Base-by-base conservation (phyloP, 805 yeast species). In the Clavispora fructus region DNA sequence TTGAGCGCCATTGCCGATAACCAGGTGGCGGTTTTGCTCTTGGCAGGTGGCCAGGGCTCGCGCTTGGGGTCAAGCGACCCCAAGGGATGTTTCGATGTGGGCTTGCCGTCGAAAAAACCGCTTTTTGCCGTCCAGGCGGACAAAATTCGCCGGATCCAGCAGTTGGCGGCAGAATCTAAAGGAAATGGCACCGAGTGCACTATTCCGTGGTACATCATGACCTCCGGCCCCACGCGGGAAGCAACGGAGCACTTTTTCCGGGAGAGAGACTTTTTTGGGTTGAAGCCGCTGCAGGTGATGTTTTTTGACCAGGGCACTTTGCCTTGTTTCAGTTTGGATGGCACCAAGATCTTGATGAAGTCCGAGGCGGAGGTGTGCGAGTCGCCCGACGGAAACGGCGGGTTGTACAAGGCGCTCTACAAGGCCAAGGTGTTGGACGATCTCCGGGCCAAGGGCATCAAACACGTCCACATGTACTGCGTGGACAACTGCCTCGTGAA, bases 21-120 rank as follows among this genome's bases (percentile, higher is more conserved):
- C 52, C 79, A 85, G 58, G 98, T 92, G 23, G 99, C 89, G 30
- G 92, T 94, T 6, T 74, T 94, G 38, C 73, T 94, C 43, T 85
- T 94, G 87, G 97, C 99, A 11, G 99, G 99, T 46, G 99, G 99
- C 42, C 99, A 94, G 66, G 99, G 99, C 29, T 87, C 97, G 7
- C 77, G 99, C 51, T 73, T 94, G 45, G 99, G 99, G 1, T 89
- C 96, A 1, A 70, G 82, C 4, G 80, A 72, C 25, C 99, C 99
- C 32, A 94, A 94, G 66, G 99, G 99, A 1, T 92, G 97, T 66
- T 94, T 80, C 62, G 80, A 92, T 62, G 83, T 94, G 50, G 85
- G 85, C 0, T 76, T 94, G 42, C 96, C 97, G 1, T 87, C 96
- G 2, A 74, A 76, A 30, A 88, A 88, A 63, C 80, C 95, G 1